These are phyloP conservation scores for Aphanomyces stellatus DNA, from an alignment of 352 stramenopile genomes.

Conservation along the genomic window DNA sequence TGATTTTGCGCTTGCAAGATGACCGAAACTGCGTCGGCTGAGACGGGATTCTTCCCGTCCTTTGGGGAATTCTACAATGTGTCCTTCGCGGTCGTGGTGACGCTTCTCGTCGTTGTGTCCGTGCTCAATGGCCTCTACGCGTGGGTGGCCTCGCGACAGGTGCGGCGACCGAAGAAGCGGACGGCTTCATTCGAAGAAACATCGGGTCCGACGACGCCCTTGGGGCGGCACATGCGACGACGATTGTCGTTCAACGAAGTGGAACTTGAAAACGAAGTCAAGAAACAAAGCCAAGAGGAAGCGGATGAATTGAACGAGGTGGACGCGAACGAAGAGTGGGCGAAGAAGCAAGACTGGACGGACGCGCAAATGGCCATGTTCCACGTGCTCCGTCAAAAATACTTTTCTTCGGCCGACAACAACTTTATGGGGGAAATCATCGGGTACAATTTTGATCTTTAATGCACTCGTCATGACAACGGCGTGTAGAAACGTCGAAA, in stretches of 20 bases:
- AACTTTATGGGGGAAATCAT: conserved; percentile 17
- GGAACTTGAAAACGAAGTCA: conserved; percentile 14
- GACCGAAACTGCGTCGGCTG: background rate
- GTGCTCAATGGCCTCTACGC: conserved; percentile 41
- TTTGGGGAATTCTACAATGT: background rate
- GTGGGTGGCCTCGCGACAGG: conserved; percentile 54
- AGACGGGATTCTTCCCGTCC: background rate
- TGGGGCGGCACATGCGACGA: conserved; percentile 11
- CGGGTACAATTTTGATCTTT: background rate
- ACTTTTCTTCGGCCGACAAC: conserved; percentile 6
- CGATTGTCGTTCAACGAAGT: conserved; percentile 9
- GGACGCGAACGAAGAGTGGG: conserved; percentile 10
- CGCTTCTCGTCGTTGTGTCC: background rate
- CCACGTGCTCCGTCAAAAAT: conserved; percentile 7
- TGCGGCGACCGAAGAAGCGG: conserved; percentile 12
- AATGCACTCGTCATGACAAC: background rate
- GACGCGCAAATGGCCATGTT: conserved; percentile 12
- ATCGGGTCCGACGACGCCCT: background rate
- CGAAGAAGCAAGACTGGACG: conserved; percentile 9
- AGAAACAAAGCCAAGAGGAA: conserved; percentile 12
- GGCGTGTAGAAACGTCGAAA: conserved; percentile 41
- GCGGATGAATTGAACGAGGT: conserved; percentile 10
- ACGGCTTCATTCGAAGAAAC: background rate
- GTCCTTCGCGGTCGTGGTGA: background rate
- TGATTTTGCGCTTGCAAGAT: too few species aligned